phyloP scores from a whole-genome alignment of 768 basidiomycete species.

The Pisolithus orientalis region DNA sequence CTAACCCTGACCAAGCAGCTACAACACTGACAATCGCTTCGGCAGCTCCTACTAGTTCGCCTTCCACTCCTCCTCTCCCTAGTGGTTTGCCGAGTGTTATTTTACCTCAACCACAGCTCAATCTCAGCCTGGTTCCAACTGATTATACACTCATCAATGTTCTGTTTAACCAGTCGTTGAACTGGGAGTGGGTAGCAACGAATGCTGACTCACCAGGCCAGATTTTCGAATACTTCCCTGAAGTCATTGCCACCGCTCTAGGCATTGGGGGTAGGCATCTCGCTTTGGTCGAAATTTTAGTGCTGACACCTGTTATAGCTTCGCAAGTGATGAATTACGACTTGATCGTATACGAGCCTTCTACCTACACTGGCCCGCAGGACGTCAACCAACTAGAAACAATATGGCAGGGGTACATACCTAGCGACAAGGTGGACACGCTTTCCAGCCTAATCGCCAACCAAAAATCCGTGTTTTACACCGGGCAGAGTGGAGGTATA shows the following conservation, averaged over 20 bases:
- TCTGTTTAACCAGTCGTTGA: constrained; percentile 52
- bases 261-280: constrained; percentile 33
- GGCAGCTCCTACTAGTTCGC: constrained; percentile 17
- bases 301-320: constrained; percentile 28
- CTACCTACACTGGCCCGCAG: constrained; percentile 38
- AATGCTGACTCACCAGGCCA: constrained; percentile 59
- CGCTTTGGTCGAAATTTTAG: constrained; percentile 12
- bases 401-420: constrained; percentile 68
- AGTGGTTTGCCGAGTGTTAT: constrained; percentile 56
- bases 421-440: constrained; percentile 41
- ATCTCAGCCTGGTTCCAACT: constrained; percentile 24
- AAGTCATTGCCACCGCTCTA: constrained; percentile 41
- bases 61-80: constrained; percentile 40
- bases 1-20: constrained; percentile 34
- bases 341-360: constrained; percentile 65
- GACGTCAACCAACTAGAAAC: constrained; percentile 57
- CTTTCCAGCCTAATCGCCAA: constrained; percentile 64
- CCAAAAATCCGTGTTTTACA: constrained; percentile 60
- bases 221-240: constrained; percentile 69
- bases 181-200: constrained; percentile 64
- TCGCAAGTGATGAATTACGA: constrained; percentile 43
- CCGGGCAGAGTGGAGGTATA: constrained; percentile 36
- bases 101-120: constrained; percentile 32
- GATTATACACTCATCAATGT: constrained; percentile 54
- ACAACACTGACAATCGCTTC: constrained; percentile 24